Conservation (phyloP, 306 rosid species). For the Cicer chorassanicum region DNA sequence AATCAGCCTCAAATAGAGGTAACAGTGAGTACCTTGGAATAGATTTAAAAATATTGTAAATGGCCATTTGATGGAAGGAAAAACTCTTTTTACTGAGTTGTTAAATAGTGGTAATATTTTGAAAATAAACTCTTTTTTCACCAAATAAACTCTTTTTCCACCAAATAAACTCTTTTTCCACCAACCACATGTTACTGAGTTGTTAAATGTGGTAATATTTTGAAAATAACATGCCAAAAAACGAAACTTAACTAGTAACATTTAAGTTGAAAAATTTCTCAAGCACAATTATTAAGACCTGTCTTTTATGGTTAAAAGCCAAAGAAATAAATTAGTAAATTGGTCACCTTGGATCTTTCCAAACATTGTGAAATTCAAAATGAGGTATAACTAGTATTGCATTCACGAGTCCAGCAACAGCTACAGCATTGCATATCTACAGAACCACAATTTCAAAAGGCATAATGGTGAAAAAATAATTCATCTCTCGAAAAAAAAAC, state of each 20-base stretch:
- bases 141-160: constrained; percentile 2
- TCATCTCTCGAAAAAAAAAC: constrained; percentile 12
- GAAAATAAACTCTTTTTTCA: not conserved
- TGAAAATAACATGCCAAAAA: constrained; percentile 15
- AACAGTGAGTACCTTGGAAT: constrained; percentile 21
- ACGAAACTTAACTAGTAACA: constrained; percentile 13
- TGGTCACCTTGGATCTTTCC: constrained; percentile 89
- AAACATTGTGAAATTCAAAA: constrained; percentile 85
- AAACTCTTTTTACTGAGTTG: too few species aligned
- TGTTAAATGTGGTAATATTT: constrained; percentile 20
- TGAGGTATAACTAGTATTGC: constrained; percentile 85
- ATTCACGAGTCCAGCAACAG: constrained; percentile 93
- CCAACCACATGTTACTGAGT: not conserved
- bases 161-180: not conserved
- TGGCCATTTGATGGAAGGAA: not conserved
- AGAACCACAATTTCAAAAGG: constrained; percentile 21
- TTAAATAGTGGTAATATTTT: too few species aligned
- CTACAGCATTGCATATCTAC: constrained; percentile 96
- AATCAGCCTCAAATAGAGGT: constrained; percentile 24
- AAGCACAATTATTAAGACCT: constrained; percentile 7
- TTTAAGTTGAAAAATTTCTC: constrained; percentile 13
- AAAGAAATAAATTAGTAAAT: constrained; percentile 30
- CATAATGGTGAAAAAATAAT: constrained; percentile 27
- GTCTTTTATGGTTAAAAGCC: constrained; percentile 23
- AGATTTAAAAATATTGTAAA: constrained; percentile 6